These are phyloP conservation scores for Tinospora cordifolia DNA, from an alignment of 164 flowering plant species.

Conservation along the genomic window DNA sequence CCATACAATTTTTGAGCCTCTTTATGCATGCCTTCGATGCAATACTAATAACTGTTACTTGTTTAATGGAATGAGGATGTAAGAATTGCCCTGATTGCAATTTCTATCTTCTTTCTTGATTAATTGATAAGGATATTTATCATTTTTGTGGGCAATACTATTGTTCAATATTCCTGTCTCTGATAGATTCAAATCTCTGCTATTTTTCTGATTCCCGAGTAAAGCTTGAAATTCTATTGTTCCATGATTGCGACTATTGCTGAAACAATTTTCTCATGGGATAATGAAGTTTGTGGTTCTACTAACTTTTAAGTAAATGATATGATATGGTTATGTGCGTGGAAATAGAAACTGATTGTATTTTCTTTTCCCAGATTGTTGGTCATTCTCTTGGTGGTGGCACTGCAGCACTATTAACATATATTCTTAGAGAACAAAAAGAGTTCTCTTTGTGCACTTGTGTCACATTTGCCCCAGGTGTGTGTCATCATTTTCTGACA, in stretches of 20 bases:
- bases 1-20: no score
- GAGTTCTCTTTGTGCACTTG: constrained; percentile 71
- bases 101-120: background rate
- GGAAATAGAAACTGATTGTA: background rate
- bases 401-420: constrained; percentile 88
- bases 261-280: background rate
- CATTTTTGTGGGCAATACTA: background rate
- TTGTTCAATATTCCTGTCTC: background rate
- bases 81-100: background rate
- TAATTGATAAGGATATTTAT: background rate
- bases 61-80: background rate
- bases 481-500: constrained; percentile 13
- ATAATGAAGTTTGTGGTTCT: background rate
- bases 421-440: constrained; percentile 81
- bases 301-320: background rate
- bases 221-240: background rate
- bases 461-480: constrained; percentile 92
- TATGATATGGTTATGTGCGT: background rate
- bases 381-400: constrained; percentile 99
- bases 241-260: background rate
- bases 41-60: background rate
- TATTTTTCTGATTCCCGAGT: background rate
- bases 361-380: constrained; percentile 48
- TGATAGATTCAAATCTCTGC: background rate
- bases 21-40: no score